A percentile compares a stretch with the other conserved stretches of the same genome.
phyloP scores from a whole-genome alignment of 208 protist genomes.

The Lotmaria passim region DNA sequence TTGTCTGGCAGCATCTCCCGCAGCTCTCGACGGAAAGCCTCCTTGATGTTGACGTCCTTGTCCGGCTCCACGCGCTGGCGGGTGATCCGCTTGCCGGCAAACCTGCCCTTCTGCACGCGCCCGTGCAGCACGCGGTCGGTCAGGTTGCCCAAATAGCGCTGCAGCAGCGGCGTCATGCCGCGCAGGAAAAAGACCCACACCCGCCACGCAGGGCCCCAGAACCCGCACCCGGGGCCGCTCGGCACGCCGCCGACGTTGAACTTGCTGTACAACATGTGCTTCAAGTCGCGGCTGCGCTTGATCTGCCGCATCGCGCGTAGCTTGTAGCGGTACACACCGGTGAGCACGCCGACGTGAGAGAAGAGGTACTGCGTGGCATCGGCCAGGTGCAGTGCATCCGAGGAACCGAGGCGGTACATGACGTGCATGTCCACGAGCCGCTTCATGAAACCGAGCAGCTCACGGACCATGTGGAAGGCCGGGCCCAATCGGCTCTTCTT shows the following conservation, averaged over 20 bases:
- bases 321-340: constrained; percentile 99
- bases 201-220: constrained; percentile 99
- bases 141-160: constrained; percentile 99
- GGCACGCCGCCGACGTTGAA: constrained; percentile 99
- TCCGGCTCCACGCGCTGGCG: constrained; percentile 99
- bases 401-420: constrained; percentile 99
- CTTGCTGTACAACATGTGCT: constrained; percentile 99
- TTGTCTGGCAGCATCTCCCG: constrained; percentile 99
- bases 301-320: constrained; percentile 99
- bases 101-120: constrained; percentile 93
- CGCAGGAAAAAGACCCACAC: constrained; percentile 99
- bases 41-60: constrained; percentile 99
- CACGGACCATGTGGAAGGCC: constrained; percentile 99
- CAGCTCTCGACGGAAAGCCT: constrained; percentile 99
- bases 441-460: constrained; percentile 99
- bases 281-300: constrained; percentile 99
- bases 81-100: constrained; percentile 98
- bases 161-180: constrained; percentile 99
- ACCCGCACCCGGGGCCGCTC: constrained; percentile 98
- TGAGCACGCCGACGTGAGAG: constrained; percentile 99
- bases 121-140: constrained; percentile 99
- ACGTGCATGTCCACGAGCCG: constrained; percentile 99
- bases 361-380: constrained; percentile 99
- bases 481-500: constrained; percentile 99
- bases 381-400: constrained; percentile 99